These are phyloP conservation scores for Phytophthora quininea DNA, from an alignment of 352 stramenopile species.

Conservation along the genomic window DNA sequence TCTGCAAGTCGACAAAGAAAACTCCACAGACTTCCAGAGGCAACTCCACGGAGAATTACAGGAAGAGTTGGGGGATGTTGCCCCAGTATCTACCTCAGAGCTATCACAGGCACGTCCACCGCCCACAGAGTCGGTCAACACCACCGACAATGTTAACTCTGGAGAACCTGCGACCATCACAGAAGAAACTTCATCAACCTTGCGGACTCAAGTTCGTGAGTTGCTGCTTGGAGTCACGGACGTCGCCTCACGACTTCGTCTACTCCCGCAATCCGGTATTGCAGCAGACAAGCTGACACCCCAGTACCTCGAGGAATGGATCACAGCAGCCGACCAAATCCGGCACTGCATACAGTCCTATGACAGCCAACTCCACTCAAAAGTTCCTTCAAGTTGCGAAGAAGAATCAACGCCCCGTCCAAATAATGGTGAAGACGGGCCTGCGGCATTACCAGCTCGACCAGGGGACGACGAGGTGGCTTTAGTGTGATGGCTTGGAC, in stretches of 20 bases:
- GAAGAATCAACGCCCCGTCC: neutral
- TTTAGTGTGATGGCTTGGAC: slow-evolving; percentile 4
- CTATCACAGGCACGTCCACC: neutral
- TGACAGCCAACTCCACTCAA: slow-evolving; percentile 9
- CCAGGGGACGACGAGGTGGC: neutral
- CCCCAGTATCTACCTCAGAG: neutral
- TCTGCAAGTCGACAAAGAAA: slow-evolving; percentile 21
- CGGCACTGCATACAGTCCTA: slow-evolving; percentile 31
- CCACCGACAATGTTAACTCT: neutral
- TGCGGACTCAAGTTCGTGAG: slow-evolving; percentile 16
- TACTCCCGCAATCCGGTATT: slow-evolving; percentile 12
- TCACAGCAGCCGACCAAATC: slow-evolving; percentile 33
- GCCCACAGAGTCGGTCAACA: neutral
- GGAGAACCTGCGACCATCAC: neutral
- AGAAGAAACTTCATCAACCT: neutral
- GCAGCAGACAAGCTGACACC: slow-evolving; percentile 7
- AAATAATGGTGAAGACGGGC: neutral
- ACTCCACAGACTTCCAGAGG: slow-evolving; percentile 21
- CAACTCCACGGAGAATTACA: slow-evolving; percentile 28
- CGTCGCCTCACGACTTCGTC: slow-evolving; percentile 21
- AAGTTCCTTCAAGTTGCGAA: neutral
- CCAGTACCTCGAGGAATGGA: slow-evolving; percentile 24
- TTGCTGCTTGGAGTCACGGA: slow-evolving; percentile 29
- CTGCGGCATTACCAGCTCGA: neutral
- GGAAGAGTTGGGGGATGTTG: slow-evolving; percentile 18